Base-by-base conservation (phyloP, 768 basidiomycete genomes). In the Lactarius sp. region DNA sequence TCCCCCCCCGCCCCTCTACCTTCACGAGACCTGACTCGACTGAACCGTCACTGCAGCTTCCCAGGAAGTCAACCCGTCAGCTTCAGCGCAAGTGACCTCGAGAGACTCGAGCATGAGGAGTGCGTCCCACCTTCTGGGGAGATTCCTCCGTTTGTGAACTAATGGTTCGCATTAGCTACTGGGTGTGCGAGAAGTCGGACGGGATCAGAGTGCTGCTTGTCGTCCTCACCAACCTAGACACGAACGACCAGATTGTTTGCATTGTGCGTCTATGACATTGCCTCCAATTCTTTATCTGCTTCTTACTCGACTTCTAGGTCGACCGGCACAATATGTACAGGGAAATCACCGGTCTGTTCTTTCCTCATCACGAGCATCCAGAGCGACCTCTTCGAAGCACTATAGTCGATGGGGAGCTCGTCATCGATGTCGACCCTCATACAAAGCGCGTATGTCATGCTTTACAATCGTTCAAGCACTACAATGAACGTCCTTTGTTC, bases 141-240 rank as follows among this genome's bases (percentile, higher is more conserved):
- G 31, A 31, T 44, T 8, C 20, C 27, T 41, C 3, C 47, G 5
- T 41, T 34, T 36, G 9, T 54, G 3, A 3, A 31, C 41, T n/a
- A 27, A 44, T 33, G 12, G 55, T 10, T 52, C 47, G 18, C 47
- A 8, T 49, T 72, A 98, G 95, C 72, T 99, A 90, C 75, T 99
- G 96, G 96, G 97, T 99, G 49, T 97, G 94, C 77, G 97, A 99
- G 78, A 98, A 98, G 78, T 96, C 93, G 13, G 97, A 98, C 72
- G 97, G 97, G 13, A 73, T 99, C 56, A 85, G 97, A 41, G 91
- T 98, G 46, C 79, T 99, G 34, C 83, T 98, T 56, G 77, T 96
- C 62, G 81, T 98, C 55, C 78, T 82, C 73, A 81, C 87, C 56
- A 79, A 88, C 77, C 69, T 75, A 53, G 68, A 74, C 39, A 69